phyloP scores from a whole-genome alignment of 1,284 basidiomycete species.

The Marasmius fiardii region DNA sequence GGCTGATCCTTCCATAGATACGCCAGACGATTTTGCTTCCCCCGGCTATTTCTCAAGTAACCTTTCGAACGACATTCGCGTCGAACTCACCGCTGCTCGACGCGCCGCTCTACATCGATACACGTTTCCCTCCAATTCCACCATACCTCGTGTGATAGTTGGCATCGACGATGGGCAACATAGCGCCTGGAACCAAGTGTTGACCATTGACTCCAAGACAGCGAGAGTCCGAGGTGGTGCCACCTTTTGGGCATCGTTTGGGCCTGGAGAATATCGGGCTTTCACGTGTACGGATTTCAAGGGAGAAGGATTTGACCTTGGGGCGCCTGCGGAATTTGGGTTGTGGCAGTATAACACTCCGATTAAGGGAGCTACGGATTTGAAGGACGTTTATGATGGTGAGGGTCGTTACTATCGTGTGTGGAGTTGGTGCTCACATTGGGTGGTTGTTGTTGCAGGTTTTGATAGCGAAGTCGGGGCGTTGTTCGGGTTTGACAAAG shows the following conservation, averaged over 20 bases:
- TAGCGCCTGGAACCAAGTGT: slow-evolving; percentile 43
- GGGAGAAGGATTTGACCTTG: slow-evolving; percentile 49
- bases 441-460: no score
- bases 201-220: slow-evolving; percentile 42
- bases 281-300: slow-evolving; percentile 61
- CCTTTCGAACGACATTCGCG: slow-evolving; percentile 51
- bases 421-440: no score
- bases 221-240: slow-evolving; percentile 37
- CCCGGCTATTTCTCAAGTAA: slow-evolving; percentile 65
- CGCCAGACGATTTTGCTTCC: slow-evolving; percentile 55
- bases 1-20: no score
- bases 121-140: slow-evolving; percentile 40
- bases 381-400: slow-evolving; percentile 47
- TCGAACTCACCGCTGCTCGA: slow-evolving; percentile 57
- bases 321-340: slow-evolving; percentile 47
- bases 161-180: slow-evolving; percentile 57
- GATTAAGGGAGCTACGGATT: slow-evolving; percentile 40
- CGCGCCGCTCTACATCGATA: slow-evolving; percentile 54
- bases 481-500: slow-evolving; percentile 46
- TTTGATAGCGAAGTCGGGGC: slow-evolving; percentile 39
- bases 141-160: slow-evolving; percentile 45
- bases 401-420: no score
- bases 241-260: slow-evolving; percentile 39
- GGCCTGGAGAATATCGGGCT: slow-evolving; percentile 47
- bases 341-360: slow-evolving; percentile 51